Evolutionary conservation across 2,329 filamentous ascomycete species (phyloP).

Genomic region (Aspergillus chevalieri): DNA sequence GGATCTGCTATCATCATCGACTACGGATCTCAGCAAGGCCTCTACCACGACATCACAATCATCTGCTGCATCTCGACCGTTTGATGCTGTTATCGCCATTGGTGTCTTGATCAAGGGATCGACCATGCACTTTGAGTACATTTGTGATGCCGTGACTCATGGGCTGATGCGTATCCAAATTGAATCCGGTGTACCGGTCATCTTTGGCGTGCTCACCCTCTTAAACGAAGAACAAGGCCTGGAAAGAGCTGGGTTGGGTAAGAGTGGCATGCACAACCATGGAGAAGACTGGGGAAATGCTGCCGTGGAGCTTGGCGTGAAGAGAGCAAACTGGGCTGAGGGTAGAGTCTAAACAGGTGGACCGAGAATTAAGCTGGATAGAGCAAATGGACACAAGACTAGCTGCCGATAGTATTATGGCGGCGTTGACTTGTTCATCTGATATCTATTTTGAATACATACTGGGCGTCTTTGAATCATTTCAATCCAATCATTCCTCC

Average conservation of each 20-base stretch:
- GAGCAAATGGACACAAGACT: no score
- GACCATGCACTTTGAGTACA: constrained; percentile 99
- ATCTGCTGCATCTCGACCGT: constrained; percentile 49
- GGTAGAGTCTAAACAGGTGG: constrained; percentile 50
- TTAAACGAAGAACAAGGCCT: constrained; percentile 81
- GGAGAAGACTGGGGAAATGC: constrained; percentile 94
- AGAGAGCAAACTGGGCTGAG: constrained; percentile 75
- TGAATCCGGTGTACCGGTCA: constrained; percentile 79
- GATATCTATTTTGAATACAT: not conserved
- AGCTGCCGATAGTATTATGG: no score
- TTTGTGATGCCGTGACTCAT: constrained; percentile 81
- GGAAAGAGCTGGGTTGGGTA: constrained; percentile 70
- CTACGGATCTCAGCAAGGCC: constrained; percentile 59
- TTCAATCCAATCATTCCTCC: constrained; percentile 62
- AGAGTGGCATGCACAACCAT: constrained; percentile 67
- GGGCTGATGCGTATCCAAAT: constrained; percentile 92
- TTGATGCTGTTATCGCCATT: constrained; percentile 91
- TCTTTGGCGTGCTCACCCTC: constrained; percentile 88
- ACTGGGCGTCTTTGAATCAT: not conserved
- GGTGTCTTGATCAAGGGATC: constrained; percentile 97
- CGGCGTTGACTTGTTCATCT: not conserved
- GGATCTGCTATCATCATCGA: constrained; percentile 56
- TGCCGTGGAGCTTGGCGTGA: constrained; percentile 87
- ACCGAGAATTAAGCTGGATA: not conserved
- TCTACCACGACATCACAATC: constrained; percentile 32